These are phyloP conservation scores for Chlorella sp. DNA, from an alignment of 139 green algal genomes.

Conservation along the genomic window DNA sequence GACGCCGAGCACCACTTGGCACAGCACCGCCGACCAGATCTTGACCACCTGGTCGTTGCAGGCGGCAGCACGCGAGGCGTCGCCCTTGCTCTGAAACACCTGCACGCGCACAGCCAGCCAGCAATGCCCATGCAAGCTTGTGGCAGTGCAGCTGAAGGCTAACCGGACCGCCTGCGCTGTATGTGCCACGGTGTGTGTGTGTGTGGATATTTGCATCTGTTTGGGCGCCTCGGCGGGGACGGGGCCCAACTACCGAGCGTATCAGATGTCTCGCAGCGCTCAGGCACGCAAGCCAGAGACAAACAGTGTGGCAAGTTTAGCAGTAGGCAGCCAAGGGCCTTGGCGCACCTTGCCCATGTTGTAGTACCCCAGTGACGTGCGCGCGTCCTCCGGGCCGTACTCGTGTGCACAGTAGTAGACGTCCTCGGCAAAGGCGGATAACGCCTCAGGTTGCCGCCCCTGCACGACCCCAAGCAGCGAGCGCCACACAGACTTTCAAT, in stretches of 20 bases:
- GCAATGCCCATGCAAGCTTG: not conserved
- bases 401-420: conserved; percentile 75
- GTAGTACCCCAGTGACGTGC: conserved; percentile 74
- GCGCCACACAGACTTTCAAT: no score
- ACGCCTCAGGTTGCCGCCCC: conserved; percentile 40
- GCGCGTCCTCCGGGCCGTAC: conserved; percentile 66
- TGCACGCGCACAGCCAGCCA: not conserved
- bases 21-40: conserved; percentile 39
- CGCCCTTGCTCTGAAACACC: conserved; percentile 40
- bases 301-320: not conserved
- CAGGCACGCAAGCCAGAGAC: not conserved
- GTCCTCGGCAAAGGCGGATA: conserved; percentile 65
- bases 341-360: conserved; percentile 69
- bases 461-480: no score
- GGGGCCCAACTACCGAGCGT: no score
- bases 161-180: no score
- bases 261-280: no score
- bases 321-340: not conserved
- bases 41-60: conserved; percentile 46
- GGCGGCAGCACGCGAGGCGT: conserved; percentile 31
- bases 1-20: conserved; percentile 21
- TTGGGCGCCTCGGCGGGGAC: no score
- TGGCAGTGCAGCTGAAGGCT: no score
- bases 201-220: no score
- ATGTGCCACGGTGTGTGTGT: no score